These are phyloP conservation scores for Salix brachista DNA, from an alignment of 345 rosid species.

Conservation along the genomic window DNA sequence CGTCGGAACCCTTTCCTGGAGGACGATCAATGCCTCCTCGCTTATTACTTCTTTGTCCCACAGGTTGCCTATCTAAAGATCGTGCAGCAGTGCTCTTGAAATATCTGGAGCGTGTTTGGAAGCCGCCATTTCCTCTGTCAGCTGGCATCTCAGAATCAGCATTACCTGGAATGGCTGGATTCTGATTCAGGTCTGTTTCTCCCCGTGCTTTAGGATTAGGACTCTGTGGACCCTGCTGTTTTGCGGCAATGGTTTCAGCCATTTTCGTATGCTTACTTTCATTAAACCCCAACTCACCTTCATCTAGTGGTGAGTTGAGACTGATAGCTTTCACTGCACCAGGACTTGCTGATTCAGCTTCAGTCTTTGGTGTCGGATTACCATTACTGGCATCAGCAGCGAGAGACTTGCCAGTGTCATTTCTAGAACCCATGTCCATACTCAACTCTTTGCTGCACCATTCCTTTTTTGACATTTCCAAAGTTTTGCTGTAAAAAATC, in stretches of 20 bases:
- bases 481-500: not conserved
- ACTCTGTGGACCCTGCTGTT: conserved; percentile 9
- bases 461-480: not conserved
- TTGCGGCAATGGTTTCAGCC: conserved; percentile 36
- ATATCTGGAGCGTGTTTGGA: conserved; percentile 29
- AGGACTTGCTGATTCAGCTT: conserved; percentile 38
- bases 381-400: conserved; percentile 4
- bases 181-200: conserved; percentile 28
- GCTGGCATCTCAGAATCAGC: conserved; percentile 34
- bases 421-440: conserved; percentile 42
- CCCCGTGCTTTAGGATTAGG: conserved; percentile 18
- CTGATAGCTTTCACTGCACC: conserved; percentile 25
- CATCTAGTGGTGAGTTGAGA: conserved; percentile 39
- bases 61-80: conserved; percentile 36
- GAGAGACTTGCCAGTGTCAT: conserved; percentile 22
- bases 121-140: conserved; percentile 41
- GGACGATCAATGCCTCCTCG: conserved; percentile 22
- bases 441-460: not conserved
- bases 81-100: conserved; percentile 33
- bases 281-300: no score
- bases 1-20: conserved; percentile 25
- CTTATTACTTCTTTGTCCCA: conserved; percentile 54
- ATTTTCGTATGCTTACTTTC: conserved; percentile 29
- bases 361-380: conserved; percentile 29
- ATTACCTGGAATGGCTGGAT: conserved; percentile 25